Evolutionary conservation across 495 filamentous ascomycete species (phyloP).

Genomic region (Hypoxylon trugodes): DNA sequence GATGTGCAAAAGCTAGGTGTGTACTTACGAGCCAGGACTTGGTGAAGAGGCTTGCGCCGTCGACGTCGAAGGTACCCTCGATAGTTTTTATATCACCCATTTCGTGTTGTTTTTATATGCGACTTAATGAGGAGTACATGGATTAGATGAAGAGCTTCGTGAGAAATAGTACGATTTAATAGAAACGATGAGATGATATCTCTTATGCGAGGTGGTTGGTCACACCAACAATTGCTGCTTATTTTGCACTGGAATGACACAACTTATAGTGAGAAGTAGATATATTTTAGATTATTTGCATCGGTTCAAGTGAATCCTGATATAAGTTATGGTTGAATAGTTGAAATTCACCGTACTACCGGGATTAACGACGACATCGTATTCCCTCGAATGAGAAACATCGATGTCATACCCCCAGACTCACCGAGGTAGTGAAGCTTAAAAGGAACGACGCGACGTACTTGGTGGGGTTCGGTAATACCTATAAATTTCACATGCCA

Average conservation of each 20-base stretch:
- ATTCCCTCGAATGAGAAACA: slow-evolving; percentile 35
- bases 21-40: slow-evolving; percentile 82
- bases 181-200: too few relatives aligned
- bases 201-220: too few relatives aligned
- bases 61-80: slow-evolving; percentile 63
- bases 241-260: too few relatives aligned
- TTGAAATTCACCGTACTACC: too few relatives aligned
- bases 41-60: slow-evolving; percentile 73
- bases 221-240: too few relatives aligned
- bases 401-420: not conserved
- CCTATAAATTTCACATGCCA: slow-evolving; percentile 4
- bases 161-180: too few relatives aligned
- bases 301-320: too few relatives aligned
- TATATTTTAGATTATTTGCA: too few relatives aligned
- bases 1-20: not conserved
- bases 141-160: too few relatives aligned
- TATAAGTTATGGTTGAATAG: too few relatives aligned
- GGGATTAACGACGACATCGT: slow-evolving; percentile 18
- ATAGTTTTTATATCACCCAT: slow-evolving; percentile 52
- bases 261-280: too few relatives aligned
- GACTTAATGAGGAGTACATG: too few relatives aligned
- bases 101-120: slow-evolving; percentile 23
- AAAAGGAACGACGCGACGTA: not conserved
- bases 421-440: slow-evolving; percentile 17
- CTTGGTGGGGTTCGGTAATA: not conserved